Evolutionary conservation across 257 asterid genomes (phyloP), one percentile per base, ranked within the genome.

Genomic region (Scutellaria minor): DNA sequence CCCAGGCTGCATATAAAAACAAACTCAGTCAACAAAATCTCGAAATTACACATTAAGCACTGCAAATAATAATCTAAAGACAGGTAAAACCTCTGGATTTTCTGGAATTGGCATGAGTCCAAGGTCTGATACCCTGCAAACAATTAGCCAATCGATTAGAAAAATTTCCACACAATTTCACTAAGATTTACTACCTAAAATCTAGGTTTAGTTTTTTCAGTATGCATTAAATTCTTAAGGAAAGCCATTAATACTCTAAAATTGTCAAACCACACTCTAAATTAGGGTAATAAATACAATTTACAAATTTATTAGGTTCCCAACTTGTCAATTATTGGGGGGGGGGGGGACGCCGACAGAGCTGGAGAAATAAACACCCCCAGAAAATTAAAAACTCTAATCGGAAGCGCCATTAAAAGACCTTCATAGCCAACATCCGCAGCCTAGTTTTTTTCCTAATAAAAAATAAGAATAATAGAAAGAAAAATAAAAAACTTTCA

Each of bases 41-140:
- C 66, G 9, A 68, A 48, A 51, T 51, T 22, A 59, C 46, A 27
- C 8, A 60, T 7, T 13, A 71, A 75, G 27, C 13, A 73, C 45
- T 10, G 45, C 6, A 47, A 74, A 35, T 64, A 46, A 52, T 31
- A 60, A 72, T 31, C 39, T 18, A 59, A 51, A 71, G 64, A 45
- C 82, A 81, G 67, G 65, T 73, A 65, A 71, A 66, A 85, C 91
- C 89, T 88, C 91, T 77, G 80, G 77, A 44, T 73, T 75, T 70
- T 80, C 87, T 42, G 90, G 80, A 72, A 83, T 74, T 47, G 89
- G 70, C 94, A 85, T 85, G 81, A 73, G 60, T 66, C 60, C 58
- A 54, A 57, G 54, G 50, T 47, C 48, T 7, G 22, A 18, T 18
- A 67, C 35, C 83, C 83, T 82, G 82, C 77, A 41, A 82, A n/a